phyloP scores from a whole-genome alignment of 805 yeast species.

The Clavispora fructus region DNA sequence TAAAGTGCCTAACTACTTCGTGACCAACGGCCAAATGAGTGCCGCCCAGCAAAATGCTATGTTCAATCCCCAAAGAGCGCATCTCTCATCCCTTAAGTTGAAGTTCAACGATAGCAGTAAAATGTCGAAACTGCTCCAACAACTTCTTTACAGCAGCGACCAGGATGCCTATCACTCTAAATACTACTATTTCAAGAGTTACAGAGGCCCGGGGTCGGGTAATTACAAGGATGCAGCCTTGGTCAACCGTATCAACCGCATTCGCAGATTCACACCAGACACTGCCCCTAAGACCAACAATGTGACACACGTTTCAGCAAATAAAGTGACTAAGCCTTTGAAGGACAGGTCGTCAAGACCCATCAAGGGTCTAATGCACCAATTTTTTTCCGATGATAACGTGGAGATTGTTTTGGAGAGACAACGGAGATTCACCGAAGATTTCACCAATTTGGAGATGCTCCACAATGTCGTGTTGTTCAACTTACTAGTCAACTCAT shows the following conservation, averaged over 20 bases:
- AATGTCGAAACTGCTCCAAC: constrained; percentile 31
- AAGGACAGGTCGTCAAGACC: constrained; percentile 17
- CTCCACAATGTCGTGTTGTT: constrained; percentile 39
- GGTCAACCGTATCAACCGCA: constrained; percentile 34
- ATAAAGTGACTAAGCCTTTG: constrained; percentile 14
- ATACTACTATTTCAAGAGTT: constrained; percentile 36
- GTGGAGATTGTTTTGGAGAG: constrained; percentile 24
- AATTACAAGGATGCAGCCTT: constrained; percentile 41
- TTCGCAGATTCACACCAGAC: constrained; percentile 13
- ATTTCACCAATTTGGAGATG: constrained; percentile 37
- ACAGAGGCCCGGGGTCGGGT: constrained; percentile 43
- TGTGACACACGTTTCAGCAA: constrained; percentile 19
- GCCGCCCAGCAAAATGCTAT: constrained; percentile 16
- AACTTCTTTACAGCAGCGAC: constrained; percentile 30
- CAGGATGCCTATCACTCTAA: constrained; percentile 32
- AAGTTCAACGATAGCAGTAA: constrained; percentile 22
- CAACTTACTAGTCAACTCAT: constrained; percentile 35
- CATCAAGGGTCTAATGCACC: constrained; percentile 36
- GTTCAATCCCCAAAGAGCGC: constrained; percentile 7
- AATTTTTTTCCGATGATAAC: constrained; percentile 24
- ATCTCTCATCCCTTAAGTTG: constrained; percentile 8
- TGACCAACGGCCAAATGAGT: constrained; percentile 23
- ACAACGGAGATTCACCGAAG: constrained; percentile 30
- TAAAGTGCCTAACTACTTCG: constrained; percentile 39
- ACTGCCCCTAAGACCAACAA: constrained; percentile 13